These are phyloP conservation scores for Verbascum thapsus DNA, from an alignment of 257 asterid genomes.

Conservation along the genomic window DNA sequence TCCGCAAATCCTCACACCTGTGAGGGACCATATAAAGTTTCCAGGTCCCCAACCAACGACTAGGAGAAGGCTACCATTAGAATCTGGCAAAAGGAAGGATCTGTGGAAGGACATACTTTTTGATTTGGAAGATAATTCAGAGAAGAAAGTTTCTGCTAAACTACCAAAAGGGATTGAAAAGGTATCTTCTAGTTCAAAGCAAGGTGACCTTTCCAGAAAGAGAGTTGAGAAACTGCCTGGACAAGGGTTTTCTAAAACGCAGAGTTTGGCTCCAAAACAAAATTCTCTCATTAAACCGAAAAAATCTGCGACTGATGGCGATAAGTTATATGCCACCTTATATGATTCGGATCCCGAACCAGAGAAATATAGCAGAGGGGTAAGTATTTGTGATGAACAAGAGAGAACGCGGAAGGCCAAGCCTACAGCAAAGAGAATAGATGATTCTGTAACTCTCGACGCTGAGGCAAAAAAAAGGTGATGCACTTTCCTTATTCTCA, in stretches of 20 bases:
- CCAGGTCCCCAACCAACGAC: conserved; percentile 49
- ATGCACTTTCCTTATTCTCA: conserved; percentile 15
- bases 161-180: conserved; percentile 41
- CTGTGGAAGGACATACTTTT: conserved; percentile 27
- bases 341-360: conserved; percentile 39
- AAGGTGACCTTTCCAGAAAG: conserved; percentile 40
- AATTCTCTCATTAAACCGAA: conserved; percentile 34
- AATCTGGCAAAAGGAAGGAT: conserved; percentile 32
- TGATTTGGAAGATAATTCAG: conserved; percentile 34
- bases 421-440: conserved; percentile 37
- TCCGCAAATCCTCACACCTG: conserved; percentile 52
- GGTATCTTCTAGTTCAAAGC: conserved; percentile 35
- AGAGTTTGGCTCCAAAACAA: conserved; percentile 39
- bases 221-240: conserved; percentile 38
- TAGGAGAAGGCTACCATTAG: conserved; percentile 32
- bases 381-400: conserved; percentile 23
- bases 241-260: conserved; percentile 38
- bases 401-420: conserved; percentile 41
- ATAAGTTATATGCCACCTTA: conserved; percentile 36
- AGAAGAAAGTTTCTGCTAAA: conserved; percentile 36
- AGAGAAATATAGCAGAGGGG: conserved; percentile 30
- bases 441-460: conserved; percentile 45
- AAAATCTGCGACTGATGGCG: conserved; percentile 34
- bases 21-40: conserved; percentile 70
- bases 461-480: conserved; percentile 67